Evolutionary conservation across 768 basidiomycete genomes (phyloP), one percentile per base, ranked within the genome.

Genomic region (Auricularia auricula-judae): DNA sequence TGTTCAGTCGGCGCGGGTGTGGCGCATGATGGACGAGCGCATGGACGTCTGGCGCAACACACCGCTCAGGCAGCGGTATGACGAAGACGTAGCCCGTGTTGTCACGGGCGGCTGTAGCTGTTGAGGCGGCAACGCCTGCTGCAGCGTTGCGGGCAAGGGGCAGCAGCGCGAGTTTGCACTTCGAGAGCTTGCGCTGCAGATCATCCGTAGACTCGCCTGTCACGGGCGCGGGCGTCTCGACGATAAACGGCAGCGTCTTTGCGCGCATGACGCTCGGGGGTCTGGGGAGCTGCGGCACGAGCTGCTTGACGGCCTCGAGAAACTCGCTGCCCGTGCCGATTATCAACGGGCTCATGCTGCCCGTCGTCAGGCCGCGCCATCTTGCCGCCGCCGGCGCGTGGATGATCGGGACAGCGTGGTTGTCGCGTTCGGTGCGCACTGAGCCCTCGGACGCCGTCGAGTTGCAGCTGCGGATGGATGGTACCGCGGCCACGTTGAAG

Each of bases 221-320:
- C 23, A 23, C 23, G 23, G 16, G 14, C 16, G 34, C 56, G n/a
- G 12, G 12, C 21, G 10, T 59, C 47, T 59, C 56, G 29, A 59
- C 23, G 56, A 59, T 34, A 16, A 7, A 18, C 21, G 56, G 56
- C 56, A 29, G 56, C 56, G 56, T 59, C 56, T 59, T 18, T 23
- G 56, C 56, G 56, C 60, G 64, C 39, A 74, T 70, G 23, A 23
- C 23, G 23, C 23, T 23, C 4, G 82, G 83, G 60, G 81, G 75
- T 12, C 73, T 76, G 43, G 86, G 84, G 73, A 86, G 87, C 71
- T 80, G 81, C 44, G 72, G 66, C 4, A 83, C 78, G 63, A 86
- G 74, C 42, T 83, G 81, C 21, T 78, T 80, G 39, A 86, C 78
- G 21, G 78, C 74, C 68, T 76, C 73, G 33, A 81, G 66, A 21